phyloP scores from a whole-genome alignment of 768 basidiomycete genomes.

The Artomyces pyxidatus region DNA sequence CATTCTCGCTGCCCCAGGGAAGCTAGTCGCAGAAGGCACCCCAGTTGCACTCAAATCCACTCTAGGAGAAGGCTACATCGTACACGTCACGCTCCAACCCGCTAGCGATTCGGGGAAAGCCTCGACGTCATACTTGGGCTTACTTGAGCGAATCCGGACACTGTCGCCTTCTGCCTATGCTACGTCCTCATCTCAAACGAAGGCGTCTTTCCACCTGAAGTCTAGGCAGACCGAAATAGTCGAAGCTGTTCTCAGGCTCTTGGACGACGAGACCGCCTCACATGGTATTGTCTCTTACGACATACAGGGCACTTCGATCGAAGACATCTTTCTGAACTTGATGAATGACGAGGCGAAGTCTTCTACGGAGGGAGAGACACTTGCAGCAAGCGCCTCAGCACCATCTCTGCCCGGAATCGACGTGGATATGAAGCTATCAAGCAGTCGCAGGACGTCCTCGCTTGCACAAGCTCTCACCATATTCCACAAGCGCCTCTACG shows the following conservation, averaged over 20 bases:
- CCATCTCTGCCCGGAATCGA: slow-evolving; percentile 11
- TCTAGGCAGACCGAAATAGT: slow-evolving; percentile 50
- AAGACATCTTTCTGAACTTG: slow-evolving; percentile 72
- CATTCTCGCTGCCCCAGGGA: slow-evolving; percentile 68
- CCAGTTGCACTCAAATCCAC: slow-evolving; percentile 68
- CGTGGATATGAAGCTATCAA: slow-evolving; percentile 32
- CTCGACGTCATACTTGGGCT: slow-evolving; percentile 18
- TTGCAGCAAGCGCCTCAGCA: background rate
- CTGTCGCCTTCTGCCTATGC: slow-evolving; percentile 39
- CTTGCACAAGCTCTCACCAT: slow-evolving; percentile 64
- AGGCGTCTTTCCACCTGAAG: slow-evolving; percentile 48
- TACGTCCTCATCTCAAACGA: slow-evolving; percentile 34
- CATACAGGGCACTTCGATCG: slow-evolving; percentile 65
- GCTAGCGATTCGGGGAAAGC: slow-evolving; percentile 22
- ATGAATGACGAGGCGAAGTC: slow-evolving; percentile 30
- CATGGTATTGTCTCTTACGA: slow-evolving; percentile 48
- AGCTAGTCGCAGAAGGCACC: slow-evolving; percentile 62
- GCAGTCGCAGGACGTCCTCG: slow-evolving; percentile 46
- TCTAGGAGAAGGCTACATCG: slow-evolving; percentile 65
- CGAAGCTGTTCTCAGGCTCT: slow-evolving; percentile 43
- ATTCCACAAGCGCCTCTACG: slow-evolving; percentile 59
- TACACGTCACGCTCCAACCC: slow-evolving; percentile 40
- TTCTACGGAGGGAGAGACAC: background rate
- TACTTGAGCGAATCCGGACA: slow-evolving; percentile 35
- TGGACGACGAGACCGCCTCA: slow-evolving; percentile 36